Conservation (phyloP, 352 stramenopile species). For the Pythium phragmitis region DNA sequence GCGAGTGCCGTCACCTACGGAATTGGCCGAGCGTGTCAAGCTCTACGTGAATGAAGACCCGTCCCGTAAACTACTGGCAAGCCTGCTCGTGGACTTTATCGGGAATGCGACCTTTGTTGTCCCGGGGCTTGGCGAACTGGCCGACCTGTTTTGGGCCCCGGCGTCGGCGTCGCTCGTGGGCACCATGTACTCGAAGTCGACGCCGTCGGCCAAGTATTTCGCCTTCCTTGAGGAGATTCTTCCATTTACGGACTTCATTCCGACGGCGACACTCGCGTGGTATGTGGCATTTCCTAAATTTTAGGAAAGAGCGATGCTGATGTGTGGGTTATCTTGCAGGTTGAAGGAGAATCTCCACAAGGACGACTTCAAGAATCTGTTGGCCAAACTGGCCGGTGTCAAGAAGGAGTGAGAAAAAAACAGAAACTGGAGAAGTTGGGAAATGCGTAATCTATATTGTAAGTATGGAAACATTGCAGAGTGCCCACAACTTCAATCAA, state of each 20-base stretch:
- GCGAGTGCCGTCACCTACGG: slow-evolving; percentile 29
- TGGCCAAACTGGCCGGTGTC: background rate
- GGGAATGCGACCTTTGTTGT: slow-evolving; percentile 87
- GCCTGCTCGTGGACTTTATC: slow-evolving; percentile 88
- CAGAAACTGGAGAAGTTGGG: background rate
- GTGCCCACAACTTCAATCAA: background rate
- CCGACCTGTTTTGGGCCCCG: slow-evolving; percentile 92
- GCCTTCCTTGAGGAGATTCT: slow-evolving; percentile 81
- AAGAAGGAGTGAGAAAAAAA: slow-evolving; percentile 1
- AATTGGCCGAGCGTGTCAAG: slow-evolving; percentile 33
- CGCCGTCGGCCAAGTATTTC: slow-evolving; percentile 87
- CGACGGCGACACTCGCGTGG: slow-evolving; percentile 93
- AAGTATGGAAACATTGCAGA: slow-evolving; percentile 8
- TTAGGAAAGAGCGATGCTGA: background rate
- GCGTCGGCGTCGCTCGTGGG: slow-evolving; percentile 88
- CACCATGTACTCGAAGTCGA: slow-evolving; percentile 88
- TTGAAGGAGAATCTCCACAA: slow-evolving; percentile 59
- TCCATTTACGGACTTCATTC: slow-evolving; percentile 95
- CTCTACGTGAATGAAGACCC: slow-evolving; percentile 57
- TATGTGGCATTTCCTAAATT: slow-evolving; percentile 21
- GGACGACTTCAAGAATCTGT: slow-evolving; percentile 30
- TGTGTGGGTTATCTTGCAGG: slow-evolving; percentile 20
- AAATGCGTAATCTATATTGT: slow-evolving; percentile 1
- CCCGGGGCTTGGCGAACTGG: slow-evolving; percentile 85
- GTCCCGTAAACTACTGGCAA: slow-evolving; percentile 60